phyloP scores from a whole-genome alignment of 2,329 filamentous ascomycete genomes.

The Fragosphaeria purpurea region DNA sequence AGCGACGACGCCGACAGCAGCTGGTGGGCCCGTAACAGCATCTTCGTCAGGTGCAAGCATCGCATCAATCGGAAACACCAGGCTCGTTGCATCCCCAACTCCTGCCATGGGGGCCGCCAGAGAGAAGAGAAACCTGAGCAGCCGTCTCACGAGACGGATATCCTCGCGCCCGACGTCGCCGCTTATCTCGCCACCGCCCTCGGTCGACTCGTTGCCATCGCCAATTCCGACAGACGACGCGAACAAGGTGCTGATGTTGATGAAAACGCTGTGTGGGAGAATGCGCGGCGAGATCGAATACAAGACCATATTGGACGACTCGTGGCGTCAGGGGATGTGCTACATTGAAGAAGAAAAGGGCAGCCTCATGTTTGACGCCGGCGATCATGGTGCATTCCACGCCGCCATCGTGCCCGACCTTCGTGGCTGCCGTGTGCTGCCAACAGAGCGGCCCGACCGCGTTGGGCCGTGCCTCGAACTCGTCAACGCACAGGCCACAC shows the following conservation, averaged over 20 bases:
- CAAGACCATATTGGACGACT: slow-evolving; percentile 47
- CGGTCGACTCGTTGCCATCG: slow-evolving; percentile 48
- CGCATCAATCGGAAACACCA: background rate
- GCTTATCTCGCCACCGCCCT: slow-evolving; percentile 41
- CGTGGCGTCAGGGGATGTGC: slow-evolving; percentile 63
- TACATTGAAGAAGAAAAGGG: slow-evolving; percentile 70
- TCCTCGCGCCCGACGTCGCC: slow-evolving; percentile 50
- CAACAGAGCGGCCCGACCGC: slow-evolving; percentile 35
- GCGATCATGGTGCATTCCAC: slow-evolving; percentile 54
- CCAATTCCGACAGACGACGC: slow-evolving; percentile 57
- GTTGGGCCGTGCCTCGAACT: slow-evolving; percentile 44
- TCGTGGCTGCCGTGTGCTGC: slow-evolving; percentile 60
- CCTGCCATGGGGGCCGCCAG: background rate
- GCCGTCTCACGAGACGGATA: slow-evolving; percentile 45
- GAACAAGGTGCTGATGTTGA: slow-evolving; percentile 61
- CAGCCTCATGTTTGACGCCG: slow-evolving; percentile 64
- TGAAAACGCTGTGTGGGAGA: slow-evolving; percentile 66
- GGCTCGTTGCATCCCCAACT: background rate
- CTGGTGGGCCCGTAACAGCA: slow-evolving; percentile 1
- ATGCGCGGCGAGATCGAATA: slow-evolving; percentile 75
- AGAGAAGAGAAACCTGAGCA: slow-evolving; percentile 37
- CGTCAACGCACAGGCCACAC: slow-evolving; percentile 39
- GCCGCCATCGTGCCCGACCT: slow-evolving; percentile 62
- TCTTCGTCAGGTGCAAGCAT: slow-evolving; percentile 10
- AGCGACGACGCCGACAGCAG: slow-evolving; percentile 7